Conservation (phyloP, 768 basidiomycete genomes). For the Trametes coccinea region DNA sequence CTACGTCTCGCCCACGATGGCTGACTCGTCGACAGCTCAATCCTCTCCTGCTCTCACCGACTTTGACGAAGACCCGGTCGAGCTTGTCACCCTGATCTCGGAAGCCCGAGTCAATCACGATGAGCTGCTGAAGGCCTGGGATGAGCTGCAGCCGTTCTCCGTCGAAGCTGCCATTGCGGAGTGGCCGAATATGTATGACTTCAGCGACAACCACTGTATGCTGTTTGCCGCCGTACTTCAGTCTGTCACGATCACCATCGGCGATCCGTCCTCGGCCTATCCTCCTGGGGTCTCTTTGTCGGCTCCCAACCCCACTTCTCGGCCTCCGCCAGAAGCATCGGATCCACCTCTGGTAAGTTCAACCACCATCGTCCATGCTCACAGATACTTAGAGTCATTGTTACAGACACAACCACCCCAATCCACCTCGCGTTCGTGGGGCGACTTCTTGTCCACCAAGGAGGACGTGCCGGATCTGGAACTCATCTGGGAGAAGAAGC, state of each 20-base stretch:
- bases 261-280: not conserved
- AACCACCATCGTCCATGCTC: no score
- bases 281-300: not conserved
- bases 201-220: constrained; percentile 16
- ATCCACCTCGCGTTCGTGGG: not conserved
- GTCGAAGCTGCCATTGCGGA: constrained; percentile 11
- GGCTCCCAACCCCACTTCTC: no score
- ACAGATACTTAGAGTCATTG: no score
- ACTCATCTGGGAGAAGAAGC: not conserved
- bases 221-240: constrained; percentile 18
- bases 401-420: no score
- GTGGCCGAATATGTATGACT: constrained; percentile 1
- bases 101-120: not conserved
- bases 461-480: not conserved
- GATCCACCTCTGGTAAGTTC: not conserved
- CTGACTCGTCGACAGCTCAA: not conserved
- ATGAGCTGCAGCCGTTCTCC: constrained; percentile 5
- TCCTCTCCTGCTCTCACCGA: not conserved
- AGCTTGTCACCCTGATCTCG: constrained; percentile 5
- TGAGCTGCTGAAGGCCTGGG: constrained; percentile 3
- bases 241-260: not conserved
- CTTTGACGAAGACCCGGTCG: not conserved
- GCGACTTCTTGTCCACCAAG: not conserved
- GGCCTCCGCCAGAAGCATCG: not conserved
- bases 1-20: not conserved